Base-by-base conservation (phyloP, 108 stramenopile species). In the Cyclotella cryptica region DNA sequence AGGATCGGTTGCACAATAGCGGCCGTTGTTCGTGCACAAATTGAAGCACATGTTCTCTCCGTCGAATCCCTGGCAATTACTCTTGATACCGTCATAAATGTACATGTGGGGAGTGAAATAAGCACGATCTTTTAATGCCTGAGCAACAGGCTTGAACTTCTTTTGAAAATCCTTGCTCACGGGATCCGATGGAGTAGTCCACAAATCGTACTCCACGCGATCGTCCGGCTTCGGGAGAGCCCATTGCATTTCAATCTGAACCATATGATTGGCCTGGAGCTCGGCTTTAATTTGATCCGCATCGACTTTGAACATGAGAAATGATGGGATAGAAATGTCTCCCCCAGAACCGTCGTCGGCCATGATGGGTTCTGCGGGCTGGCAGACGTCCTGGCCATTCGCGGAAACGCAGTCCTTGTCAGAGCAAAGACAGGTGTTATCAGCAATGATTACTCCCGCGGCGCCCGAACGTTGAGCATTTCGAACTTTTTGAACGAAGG, bases 321-420 rank as follows among this genome's bases (percentile, higher is more conserved):
- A 84, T 75, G 85, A 68, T 0, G 98, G 97, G 47, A 98, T 97
- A 54, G 93, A 82, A 85, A 98, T 95, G 65, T 98, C 98, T 6
- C 74, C 72, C 11, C 98, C 98, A 27, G 86, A 88, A 18, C 98
- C 98, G 74, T 98, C 98, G 71, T 98, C 98, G n/a, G 98, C 97
- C 98, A 98, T 98, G 83, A 98, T 94, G 46, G 97, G 97, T 82
- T 97, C 96, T 13, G 79, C 66, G 3, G 80, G 74, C 71, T 92
- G 88, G 68, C 90, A 94, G 61, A 86, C 90, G 30, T 61, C 79
- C 60, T 75, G 54, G n/a, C 72, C 82, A 44, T 54, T 53, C 41
- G 77, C 79, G 14, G 73, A 66, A 43, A 49, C 52, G 75, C 85
- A 14, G 30, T 84, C 68, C 11, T 60, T 59, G 21, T 29, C 75